A percentile compares a stretch with the other conserved stretches of the same genome.
These are phyloP conservation scores for Podospora didyma DNA, from an alignment of 495 filamentous ascomycete species.

Conservation along the genomic window DNA sequence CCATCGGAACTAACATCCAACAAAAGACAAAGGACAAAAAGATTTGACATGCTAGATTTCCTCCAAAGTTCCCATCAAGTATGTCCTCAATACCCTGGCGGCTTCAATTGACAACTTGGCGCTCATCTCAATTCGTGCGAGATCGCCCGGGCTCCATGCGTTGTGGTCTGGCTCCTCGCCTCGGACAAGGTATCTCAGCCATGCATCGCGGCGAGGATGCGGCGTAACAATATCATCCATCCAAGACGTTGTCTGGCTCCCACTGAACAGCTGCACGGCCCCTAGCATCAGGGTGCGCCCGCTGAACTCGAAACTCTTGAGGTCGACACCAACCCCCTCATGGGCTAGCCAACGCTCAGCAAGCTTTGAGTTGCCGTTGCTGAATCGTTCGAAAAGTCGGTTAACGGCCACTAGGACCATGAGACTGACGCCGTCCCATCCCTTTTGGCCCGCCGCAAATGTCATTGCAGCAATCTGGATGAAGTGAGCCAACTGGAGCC, in stretches of 20 bases:
- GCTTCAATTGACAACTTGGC: background rate
- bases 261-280: background rate
- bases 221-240: slow-evolving; percentile 6
- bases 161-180: background rate
- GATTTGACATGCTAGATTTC: too few species aligned
- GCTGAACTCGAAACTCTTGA: slow-evolving; percentile 1
- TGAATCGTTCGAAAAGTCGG: background rate
- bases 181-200: background rate
- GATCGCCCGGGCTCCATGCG: background rate
- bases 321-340: background rate
- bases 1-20: too few species aligned
- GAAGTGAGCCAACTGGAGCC: background rate
- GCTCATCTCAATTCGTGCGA: background rate
- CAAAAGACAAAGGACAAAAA: too few species aligned
- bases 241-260: slow-evolving; percentile 1
- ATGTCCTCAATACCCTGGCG: too few species aligned
- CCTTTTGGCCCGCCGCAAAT: background rate
- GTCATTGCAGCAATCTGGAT: slow-evolving; percentile 1
- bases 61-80: too few species aligned
- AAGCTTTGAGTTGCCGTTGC: background rate
- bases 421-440: background rate
- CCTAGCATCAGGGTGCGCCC: background rate
- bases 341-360: background rate
- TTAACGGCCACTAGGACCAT: background rate
- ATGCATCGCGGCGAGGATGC: slow-evolving; percentile 2